Evolutionary conservation across 805 yeast genomes (phyloP), one percentile per base, ranked within the genome.

Genomic region (Saccharomycopsis sp.): DNA sequence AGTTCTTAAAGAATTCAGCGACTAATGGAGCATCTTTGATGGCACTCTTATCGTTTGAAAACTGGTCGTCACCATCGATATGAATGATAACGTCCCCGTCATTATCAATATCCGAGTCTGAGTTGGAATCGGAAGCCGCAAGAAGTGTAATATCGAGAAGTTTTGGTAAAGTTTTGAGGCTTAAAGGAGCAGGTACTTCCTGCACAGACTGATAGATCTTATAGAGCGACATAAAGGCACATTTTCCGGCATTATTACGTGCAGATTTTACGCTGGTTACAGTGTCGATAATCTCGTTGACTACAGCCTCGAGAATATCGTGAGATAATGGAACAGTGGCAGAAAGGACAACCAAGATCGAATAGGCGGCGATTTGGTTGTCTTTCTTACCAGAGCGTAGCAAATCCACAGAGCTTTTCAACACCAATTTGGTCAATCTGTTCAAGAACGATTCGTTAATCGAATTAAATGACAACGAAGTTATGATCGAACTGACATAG

Each of bases 291-390:
- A 87, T 78, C 1, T 87, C 82, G 60, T 79, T 82, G 38, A 81
- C 75, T 0, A 88, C 81, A 3, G 91, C 90, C 55, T 78, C 71
- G 17, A 83, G 71, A 15, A 87, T 80, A 14, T 78, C 75, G 35
- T 68, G 69, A 41, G 65, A 77, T 47, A 94, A 76, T 3, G 89
- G 86, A 54, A 85, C 78, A 52, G 93, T 86, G 2, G 93, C 78
- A 3, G 87, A 80, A 55, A 92, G 73, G 1, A 93, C 97, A 0
- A 93, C 81, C 23, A 93, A 69, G 14, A 91, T 76, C 53, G 96
- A 87, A 69, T 89, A 93, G 1, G 93, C 90, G 19, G 97, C 86
- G 60, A 89, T 78, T 69, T 88, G 94, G 55, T 85, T 78, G 66
- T 89, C 96, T 44, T 74, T 70, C 57, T 72, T 72, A 12, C 72